Percentiles rank a stretch among this genome's conserved stretches.
phyloP scores from a whole-genome alignment of 768 basidiomycete species.

The Astraeus odoratus region DNA sequence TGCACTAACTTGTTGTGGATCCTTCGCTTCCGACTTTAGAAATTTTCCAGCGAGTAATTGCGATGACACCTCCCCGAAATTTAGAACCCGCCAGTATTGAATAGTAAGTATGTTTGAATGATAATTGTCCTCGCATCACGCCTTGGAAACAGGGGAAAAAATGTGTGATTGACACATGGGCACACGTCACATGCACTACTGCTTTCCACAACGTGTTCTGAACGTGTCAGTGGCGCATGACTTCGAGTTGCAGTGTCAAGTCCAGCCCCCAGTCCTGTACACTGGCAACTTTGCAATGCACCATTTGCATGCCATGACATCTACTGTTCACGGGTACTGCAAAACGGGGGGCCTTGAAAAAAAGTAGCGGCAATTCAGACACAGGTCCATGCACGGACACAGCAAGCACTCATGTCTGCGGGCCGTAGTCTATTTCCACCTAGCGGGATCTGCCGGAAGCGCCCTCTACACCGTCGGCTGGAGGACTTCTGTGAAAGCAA shows the following conservation, averaged over 20 bases:
- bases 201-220: neutral
- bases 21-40: neutral
- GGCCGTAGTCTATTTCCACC: neutral
- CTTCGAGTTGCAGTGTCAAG: neutral
- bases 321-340: no score
- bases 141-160: neutral
- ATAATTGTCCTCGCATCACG: neutral
- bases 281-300: neutral
- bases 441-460: neutral
- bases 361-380: neutral
- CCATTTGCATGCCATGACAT: neutral
- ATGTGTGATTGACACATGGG: neutral
- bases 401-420: no score
- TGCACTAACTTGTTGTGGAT: neutral
- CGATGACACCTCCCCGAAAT: slow-evolving; percentile 1
- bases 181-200: neutral
- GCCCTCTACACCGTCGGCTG: neutral
- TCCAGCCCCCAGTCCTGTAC: neutral
- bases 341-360: neutral
- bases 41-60: neutral
- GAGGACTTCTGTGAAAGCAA: neutral
- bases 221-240: neutral
- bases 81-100: neutral
- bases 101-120: neutral
- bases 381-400: no score